phyloP scores from a whole-genome alignment of 768 basidiomycete genomes.

The Russula sp. region DNA sequence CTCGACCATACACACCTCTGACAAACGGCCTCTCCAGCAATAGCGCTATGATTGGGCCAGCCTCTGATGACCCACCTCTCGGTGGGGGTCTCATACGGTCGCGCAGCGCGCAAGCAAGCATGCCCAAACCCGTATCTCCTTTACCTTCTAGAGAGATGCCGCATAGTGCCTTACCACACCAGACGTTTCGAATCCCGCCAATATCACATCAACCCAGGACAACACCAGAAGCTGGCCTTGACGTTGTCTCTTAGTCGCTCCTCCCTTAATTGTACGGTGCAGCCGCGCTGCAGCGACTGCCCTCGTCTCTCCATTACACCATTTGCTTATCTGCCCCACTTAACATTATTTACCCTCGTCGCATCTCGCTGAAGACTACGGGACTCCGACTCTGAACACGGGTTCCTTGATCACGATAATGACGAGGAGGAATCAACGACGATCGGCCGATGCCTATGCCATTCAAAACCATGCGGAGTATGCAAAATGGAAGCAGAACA shows the following conservation, averaged over 20 bases:
- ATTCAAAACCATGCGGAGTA: slow-evolving; percentile 18
- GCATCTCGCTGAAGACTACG: not conserved
- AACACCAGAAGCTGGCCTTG: slow-evolving; percentile 28
- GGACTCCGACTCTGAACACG: not conserved
- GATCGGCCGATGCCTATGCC: slow-evolving; percentile 1
- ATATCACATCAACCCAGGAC: slow-evolving; percentile 32
- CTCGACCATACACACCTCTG: slow-evolving; percentile 59
- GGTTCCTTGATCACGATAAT: not conserved
- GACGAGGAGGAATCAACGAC: not conserved
- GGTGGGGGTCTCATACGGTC: slow-evolving; percentile 23
- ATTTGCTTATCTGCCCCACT: slow-evolving; percentile 4
- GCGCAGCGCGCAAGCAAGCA: slow-evolving; percentile 20
- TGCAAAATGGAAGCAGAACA: slow-evolving; percentile 20
- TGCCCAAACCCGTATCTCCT: not conserved
- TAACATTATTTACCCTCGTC: not conserved
- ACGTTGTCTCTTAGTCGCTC: slow-evolving; percentile 13
- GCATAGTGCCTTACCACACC: slow-evolving; percentile 54
- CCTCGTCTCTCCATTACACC: not conserved
- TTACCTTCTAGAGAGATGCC: slow-evolving; percentile 40
- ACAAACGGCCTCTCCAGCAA: slow-evolving; percentile 22
- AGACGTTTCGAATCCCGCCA: slow-evolving; percentile 46
- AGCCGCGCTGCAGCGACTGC: not conserved
- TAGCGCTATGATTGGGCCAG: slow-evolving; percentile 10
- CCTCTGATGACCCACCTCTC: slow-evolving; percentile 22
- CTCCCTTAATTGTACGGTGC: not conserved